These are phyloP conservation scores for Corchorus capsularis DNA, from an alignment of 345 rosid species.

Conservation along the genomic window DNA sequence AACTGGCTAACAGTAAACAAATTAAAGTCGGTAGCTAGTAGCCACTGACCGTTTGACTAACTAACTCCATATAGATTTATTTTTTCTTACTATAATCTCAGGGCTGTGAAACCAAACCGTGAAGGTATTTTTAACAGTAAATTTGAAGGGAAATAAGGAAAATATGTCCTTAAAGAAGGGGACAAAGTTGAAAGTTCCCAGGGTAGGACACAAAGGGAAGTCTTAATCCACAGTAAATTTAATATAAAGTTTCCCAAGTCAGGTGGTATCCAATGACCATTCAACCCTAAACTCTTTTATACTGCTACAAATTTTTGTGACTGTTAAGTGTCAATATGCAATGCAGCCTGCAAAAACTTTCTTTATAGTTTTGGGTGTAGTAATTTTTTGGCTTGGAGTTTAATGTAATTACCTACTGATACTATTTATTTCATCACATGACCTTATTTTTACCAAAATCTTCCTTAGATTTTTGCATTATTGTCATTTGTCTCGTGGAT, in stretches of 20 bases:
- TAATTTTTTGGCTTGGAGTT: neutral
- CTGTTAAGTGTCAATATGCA: neutral
- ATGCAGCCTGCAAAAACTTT: neutral
- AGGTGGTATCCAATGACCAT: slow-evolving; percentile 22
- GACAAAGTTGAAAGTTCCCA: slow-evolving; percentile 5
- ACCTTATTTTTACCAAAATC: neutral
- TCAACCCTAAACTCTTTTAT: neutral
- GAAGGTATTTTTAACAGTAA: neutral
- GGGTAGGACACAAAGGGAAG: neutral
- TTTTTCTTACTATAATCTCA: neutral
- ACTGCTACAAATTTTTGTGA: neutral
- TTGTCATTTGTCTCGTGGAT: neutral
- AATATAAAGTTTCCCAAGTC: slow-evolving; percentile 9
- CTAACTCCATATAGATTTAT: neutral
- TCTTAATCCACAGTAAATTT: slow-evolving; percentile 7
- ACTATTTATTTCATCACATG: neutral
- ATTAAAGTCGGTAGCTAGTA: neutral
- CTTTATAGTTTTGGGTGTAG: neutral
- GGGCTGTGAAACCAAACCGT: neutral
- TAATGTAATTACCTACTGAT: neutral
- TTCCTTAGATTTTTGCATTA: slow-evolving; percentile 5
- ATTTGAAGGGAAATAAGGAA: slow-evolving; percentile 5
- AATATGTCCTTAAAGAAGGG: slow-evolving; percentile 19
- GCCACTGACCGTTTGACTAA: slow-evolving; percentile 3
- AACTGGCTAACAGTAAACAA: neutral